phyloP scores from a whole-genome alignment of 192 early-diverging fungal species.

The Neocallimastix lanati region DNA sequence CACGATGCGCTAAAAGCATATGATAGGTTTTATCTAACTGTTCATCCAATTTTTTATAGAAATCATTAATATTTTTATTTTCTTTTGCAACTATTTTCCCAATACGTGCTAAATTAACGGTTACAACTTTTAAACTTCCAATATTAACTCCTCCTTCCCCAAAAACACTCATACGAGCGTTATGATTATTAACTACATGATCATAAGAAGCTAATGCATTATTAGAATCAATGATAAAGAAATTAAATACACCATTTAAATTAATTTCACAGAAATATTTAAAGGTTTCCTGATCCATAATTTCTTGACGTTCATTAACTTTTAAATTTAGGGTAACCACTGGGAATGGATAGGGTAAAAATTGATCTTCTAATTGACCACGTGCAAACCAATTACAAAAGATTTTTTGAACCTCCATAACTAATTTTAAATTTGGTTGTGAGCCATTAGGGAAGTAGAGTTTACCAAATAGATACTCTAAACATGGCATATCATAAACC shows the following conservation, averaged over 20 bases:
- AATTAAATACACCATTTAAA: not conserved
- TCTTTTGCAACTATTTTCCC: not conserved
- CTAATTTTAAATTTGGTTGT: not conserved
- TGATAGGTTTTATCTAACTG: not conserved
- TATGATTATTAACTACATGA: not conserved
- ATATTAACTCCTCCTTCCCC: not conserved
- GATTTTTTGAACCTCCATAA: not conserved
- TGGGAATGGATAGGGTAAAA: not conserved
- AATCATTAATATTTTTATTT: not conserved
- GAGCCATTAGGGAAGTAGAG: not conserved
- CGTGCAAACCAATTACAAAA: not conserved
- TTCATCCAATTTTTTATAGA: not conserved
- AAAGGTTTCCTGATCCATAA: not conserved
- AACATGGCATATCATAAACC: not conserved
- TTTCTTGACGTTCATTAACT: not conserved
- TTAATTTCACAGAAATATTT: not conserved
- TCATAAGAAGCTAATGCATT: not conserved
- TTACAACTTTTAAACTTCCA: not conserved
- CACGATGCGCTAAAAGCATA: not conserved
- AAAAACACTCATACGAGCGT: not conserved
- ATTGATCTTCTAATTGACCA: not conserved
- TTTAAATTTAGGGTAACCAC: not conserved
- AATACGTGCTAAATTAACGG: not conserved
- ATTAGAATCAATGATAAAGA: not conserved
- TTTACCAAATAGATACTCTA: not conserved